A percentile compares a stretch with the other conserved stretches of the same genome.
These are phyloP conservation scores for Tephrocybe sp. DNA, from an alignment of 768 basidiomycete genomes.

Conservation along the genomic window DNA sequence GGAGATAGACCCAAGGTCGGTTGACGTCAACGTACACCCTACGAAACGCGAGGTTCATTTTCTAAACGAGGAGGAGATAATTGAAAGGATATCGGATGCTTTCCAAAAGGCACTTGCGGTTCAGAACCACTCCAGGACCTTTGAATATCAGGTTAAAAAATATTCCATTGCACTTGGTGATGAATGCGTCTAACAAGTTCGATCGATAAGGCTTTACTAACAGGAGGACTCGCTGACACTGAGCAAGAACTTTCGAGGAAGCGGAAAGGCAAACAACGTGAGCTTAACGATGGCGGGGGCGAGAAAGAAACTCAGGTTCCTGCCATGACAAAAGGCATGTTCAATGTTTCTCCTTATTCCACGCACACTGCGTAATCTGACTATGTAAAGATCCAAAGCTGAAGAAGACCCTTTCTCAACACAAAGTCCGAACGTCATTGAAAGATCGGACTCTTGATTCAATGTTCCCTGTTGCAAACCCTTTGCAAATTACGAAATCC, in stretches of 20 bases:
- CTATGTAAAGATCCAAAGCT: neutral
- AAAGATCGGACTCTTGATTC: slow-evolving; percentile 91
- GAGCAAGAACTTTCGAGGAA: slow-evolving; percentile 28
- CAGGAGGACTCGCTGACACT: slow-evolving; percentile 44
- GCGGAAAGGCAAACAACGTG: slow-evolving; percentile 38
- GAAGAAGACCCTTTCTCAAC: slow-evolving; percentile 68
- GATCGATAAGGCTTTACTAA: slow-evolving; percentile 51
- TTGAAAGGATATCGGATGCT: slow-evolving; percentile 68
- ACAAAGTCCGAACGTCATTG: slow-evolving; percentile 89
- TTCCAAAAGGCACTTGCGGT: slow-evolving; percentile 65
- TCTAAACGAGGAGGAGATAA: slow-evolving; percentile 84
- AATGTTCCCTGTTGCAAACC: slow-evolving; percentile 77
- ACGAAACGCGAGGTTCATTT: slow-evolving; percentile 98
- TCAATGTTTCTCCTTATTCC: neutral
- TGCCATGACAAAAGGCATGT: slow-evolving; percentile 23
- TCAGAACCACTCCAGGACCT: slow-evolving; percentile 63
- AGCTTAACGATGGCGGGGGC: slow-evolving; percentile 21
- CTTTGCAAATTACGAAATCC: slow-evolving; percentile 36
- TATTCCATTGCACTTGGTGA: neutral
- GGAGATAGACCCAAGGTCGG: slow-evolving; percentile 77
- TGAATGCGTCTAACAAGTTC: neutral
- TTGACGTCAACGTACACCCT: slow-evolving; percentile 98
- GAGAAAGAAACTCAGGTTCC: slow-evolving; percentile 26
- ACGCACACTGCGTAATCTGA: neutral
- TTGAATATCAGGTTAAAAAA: slow-evolving; percentile 64